These are phyloP conservation scores for Nephelium lappaceum DNA, from an alignment of 345 rosid species.

Conservation along the genomic window DNA sequence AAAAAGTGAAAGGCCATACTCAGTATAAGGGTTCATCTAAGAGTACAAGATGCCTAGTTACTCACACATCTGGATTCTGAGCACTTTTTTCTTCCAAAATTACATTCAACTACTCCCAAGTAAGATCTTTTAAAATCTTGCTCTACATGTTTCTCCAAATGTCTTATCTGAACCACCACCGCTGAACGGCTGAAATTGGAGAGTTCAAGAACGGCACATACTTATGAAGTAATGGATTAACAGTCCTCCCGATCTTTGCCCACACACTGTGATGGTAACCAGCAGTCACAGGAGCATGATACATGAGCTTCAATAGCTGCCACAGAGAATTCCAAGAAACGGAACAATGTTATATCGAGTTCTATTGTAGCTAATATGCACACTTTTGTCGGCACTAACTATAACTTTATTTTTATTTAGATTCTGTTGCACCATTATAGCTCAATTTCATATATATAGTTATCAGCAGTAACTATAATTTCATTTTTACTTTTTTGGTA, in stretches of 20 bases:
- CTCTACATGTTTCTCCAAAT: background rate
- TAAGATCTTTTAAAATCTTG: background rate
- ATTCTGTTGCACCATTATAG: no score
- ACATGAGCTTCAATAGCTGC: conserved; percentile 95
- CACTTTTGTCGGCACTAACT: background rate
- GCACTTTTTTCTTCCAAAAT: background rate
- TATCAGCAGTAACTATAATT: background rate
- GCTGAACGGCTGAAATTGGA: conserved; percentile 67
- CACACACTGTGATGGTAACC: conserved; percentile 90
- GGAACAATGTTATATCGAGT: background rate
- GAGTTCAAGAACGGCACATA: conserved; percentile 78
- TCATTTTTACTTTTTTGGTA: background rate
- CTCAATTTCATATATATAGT: background rate
- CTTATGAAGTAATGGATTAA: conserved; percentile 62
- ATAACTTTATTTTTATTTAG: background rate
- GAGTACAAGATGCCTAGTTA: conserved; percentile 7
- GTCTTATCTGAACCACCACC: conserved; percentile 89
- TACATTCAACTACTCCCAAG: background rate
- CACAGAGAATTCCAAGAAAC: background rate
- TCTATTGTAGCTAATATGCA: background rate
- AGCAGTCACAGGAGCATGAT: conserved; percentile 88
- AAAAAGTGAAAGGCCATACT: background rate
- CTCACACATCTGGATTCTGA: background rate
- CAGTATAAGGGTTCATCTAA: conserved; percentile 5
- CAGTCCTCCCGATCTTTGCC: conserved; percentile 67